Conservation (phyloP, 768 basidiomycete genomes). For the Mrakia gelida region DNA sequence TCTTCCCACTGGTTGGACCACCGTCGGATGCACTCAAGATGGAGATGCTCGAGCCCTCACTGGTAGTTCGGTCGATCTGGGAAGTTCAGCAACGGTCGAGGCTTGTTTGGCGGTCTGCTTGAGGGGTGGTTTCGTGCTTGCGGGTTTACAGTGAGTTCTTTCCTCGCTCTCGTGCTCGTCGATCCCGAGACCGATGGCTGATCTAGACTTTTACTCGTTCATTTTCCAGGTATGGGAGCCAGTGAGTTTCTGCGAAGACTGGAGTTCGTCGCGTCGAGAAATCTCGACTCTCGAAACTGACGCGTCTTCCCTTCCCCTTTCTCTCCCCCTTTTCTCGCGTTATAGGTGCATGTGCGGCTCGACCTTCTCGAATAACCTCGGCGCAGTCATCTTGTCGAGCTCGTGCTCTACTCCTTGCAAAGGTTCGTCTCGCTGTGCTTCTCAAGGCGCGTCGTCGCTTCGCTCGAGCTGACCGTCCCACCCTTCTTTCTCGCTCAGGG, state of each 20-base stretch:
- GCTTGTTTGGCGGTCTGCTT: background rate
- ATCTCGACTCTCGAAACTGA: background rate
- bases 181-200: background rate
- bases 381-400: background rate
- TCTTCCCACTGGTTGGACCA: background rate
- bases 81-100: background rate
- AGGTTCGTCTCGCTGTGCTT: background rate
- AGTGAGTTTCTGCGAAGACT: background rate
- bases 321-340: too few species aligned
- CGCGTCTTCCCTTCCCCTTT: background rate
- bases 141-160: background rate
- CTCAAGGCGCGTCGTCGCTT: background rate
- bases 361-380: background rate
- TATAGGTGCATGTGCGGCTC: slow-evolving; percentile 5
- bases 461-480: too few species aligned
- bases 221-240: background rate
- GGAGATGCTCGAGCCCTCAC: slow-evolving; percentile 3
- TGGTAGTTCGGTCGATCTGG: background rate
- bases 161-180: background rate
- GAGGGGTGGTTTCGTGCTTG: background rate
- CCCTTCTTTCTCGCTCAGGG: background rate
- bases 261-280: background rate
- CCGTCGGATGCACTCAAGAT: slow-evolving; percentile 11
- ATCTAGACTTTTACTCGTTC: too few species aligned
- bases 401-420: background rate